Base-by-base conservation (phyloP, 2,329 filamentous ascomycete species). In the Penicillium brevicompactum region DNA sequence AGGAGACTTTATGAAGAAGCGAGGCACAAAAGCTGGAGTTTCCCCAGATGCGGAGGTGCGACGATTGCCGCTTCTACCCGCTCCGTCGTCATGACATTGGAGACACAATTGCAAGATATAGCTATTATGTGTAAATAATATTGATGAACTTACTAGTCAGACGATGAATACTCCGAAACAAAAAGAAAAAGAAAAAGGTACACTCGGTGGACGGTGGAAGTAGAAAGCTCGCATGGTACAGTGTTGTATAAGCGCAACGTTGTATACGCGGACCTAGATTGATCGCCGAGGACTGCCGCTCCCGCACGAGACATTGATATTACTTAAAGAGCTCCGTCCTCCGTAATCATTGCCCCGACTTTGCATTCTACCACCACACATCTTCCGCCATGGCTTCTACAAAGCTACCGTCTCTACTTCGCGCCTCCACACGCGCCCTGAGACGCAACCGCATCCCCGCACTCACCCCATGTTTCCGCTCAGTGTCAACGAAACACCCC, bases 401-500 rank as follows among this genome's bases (percentile, higher is more conserved):
- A 11, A 53, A 57, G 22, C 55, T 74, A 24, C 68, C 72, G n/a
- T 67, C 67, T 44, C 59, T 76, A 5, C 59, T 76, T 7, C 67
- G 70, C 56, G 64, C 64, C 34, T 67, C 71, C 45, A 59, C 68
- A 27, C 67, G 73, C 58, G 61, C 69, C 8, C 50, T 72, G 22
- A 58, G 63, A 49, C 61, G 64, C 47, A 66, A 61, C 46, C 67
- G 66, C 56, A 58, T 71, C 62, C 66, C 59, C 69, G 66, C 53
- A 63, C 49, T 65, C 61, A 68, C 64, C 62, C 68, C 62, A 24
- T 51, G 46, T 57, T 64, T 65, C 53, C 69, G 73, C 22, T 64
- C 70, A 8, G 83, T 86, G 55, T 92, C 91, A 14, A 85, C 82
- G 21, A 90, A 90, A 70, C 87, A 89, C 68, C 86, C 87, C 3